Percentiles rank a stretch among this genome's conserved stretches.
These are phyloP conservation scores for Rhipidocladum racemiflorum DNA, from an alignment of 176 grass and related monocot species.

Conservation along the genomic window DNA sequence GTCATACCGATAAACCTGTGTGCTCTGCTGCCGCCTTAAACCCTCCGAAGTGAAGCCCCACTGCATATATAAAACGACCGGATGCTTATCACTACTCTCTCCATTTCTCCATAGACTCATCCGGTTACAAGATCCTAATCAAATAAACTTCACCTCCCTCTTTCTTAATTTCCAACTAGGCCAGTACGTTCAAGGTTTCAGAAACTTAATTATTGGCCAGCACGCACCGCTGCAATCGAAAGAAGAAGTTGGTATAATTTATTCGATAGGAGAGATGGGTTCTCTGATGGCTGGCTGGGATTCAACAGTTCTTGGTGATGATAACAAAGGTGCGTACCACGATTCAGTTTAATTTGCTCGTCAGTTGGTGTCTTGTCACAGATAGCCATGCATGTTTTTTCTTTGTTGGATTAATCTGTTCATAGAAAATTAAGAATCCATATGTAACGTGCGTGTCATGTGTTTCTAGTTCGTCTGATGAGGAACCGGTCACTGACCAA, in stretches of 20 bases:
- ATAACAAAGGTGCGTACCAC: conserved; percentile 31
- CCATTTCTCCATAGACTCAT: background rate
- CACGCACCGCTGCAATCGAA: background rate
- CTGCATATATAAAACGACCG: conserved; percentile 9
- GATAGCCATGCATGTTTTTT: background rate
- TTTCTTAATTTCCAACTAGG: background rate
- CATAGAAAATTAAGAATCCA: too few relatives aligned
- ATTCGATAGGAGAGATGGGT: conserved; percentile 44
- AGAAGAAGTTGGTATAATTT: background rate
- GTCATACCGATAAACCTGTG: background rate
- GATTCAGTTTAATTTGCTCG: background rate
- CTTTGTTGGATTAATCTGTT: background rate
- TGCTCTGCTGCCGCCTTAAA: conserved; percentile 21
- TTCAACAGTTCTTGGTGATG: conserved; percentile 41
- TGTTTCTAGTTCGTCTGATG: conserved; percentile 37
- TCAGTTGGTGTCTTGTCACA: background rate
- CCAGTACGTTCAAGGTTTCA: too few relatives aligned
- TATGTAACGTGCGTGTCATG: background rate
- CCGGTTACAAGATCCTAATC: background rate
- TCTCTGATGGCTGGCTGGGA: conserved; percentile 95
- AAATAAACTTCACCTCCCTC: background rate
- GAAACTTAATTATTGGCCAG: too few relatives aligned
- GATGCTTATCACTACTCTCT: background rate
- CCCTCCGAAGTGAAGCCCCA: background rate
- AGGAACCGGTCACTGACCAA: conserved; percentile 75